Evolutionary conservation across 257 asterid genomes (phyloP).

Genomic region (Nemophila menziesii): DNA sequence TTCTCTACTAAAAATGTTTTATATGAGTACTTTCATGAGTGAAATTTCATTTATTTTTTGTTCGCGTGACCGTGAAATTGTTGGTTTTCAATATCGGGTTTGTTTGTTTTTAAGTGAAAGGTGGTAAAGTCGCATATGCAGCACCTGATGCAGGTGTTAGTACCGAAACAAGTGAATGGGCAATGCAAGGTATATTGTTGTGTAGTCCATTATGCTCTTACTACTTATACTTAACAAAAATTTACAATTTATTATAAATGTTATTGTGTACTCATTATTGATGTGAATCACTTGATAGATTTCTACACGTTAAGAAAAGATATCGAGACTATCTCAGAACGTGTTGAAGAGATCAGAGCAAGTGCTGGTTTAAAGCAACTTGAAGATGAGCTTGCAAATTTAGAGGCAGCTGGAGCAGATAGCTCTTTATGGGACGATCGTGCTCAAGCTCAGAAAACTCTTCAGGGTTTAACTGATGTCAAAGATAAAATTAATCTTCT

Average conservation of each 20-base stretch:
- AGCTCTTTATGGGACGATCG: conserved; percentile 93
- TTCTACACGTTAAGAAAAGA: conserved; percentile 78
- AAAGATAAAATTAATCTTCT: conserved; percentile 82
- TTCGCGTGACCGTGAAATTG: neutral
- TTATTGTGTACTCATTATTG: neutral
- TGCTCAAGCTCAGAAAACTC: conserved; percentile 82
- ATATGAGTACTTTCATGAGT: too few species aligned
- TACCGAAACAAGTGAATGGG: conserved; percentile 75
- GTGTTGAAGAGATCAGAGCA: conserved; percentile 71
- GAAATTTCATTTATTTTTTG: neutral
- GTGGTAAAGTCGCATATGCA: conserved; percentile 35
- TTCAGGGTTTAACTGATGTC: conserved; percentile 79
- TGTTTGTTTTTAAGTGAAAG: conserved; percentile 22
- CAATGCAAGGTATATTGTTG: conserved; percentile 56
- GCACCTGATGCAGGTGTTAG: conserved; percentile 57
- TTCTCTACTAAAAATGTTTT: too few species aligned
- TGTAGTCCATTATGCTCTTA: neutral
- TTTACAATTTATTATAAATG: neutral
- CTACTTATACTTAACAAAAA: too few species aligned
- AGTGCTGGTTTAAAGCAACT: conserved; percentile 70
- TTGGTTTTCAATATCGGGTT: neutral
- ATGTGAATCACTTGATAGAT: conserved; percentile 37
- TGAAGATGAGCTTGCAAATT: conserved; percentile 44
- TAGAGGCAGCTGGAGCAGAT: conserved; percentile 78
- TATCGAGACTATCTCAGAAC: conserved; percentile 50